Base-by-base conservation (phyloP, 495 filamentous ascomycete genomes). In the Neurospora sp. region DNA sequence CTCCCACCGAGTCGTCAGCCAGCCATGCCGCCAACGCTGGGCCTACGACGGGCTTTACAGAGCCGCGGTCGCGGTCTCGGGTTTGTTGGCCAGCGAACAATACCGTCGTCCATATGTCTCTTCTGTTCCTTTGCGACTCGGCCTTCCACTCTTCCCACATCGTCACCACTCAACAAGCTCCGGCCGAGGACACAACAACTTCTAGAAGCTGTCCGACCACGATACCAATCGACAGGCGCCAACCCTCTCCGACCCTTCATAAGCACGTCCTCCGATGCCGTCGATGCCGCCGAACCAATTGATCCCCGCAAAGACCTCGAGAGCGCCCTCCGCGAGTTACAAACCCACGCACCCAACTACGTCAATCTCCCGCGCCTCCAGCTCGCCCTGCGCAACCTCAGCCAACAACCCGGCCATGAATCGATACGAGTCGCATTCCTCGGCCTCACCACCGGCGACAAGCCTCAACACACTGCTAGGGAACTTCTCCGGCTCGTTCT, bases 361-460 rank as follows among this genome's bases (percentile, higher is more conserved):
- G 86, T 94, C 72, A 92, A 93, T 80, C 84, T 91, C 27, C 91
- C 91, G 72, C 88, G 93, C 75, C 78, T 98, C 70, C 90, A 93
- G 77, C 86, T 98, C 75, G 95, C 94, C 20, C 80, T 94, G 78
- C 86, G 90, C 69, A 93, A 93, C 7, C 83, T 97, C 74, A 88
- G 92, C 75, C 88, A 92, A 74, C 83, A 87, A 18, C 77, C 85
- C 1, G 87, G 87, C 6, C 69, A 84, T 69, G 87, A 89, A 76
- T 86, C 92, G n/a, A 87, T 93, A 75, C 84, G 95, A 42, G 85
- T 98, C 78, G 94, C 86, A 1, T 76, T 88, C 31, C 74, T 89
- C n/a, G 82, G 78, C n/a, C 73, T 85, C 8, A 76, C 78, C 18
- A 77, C 80, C 74, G 81, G 78, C 37, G 74, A 80, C 8, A 71